Evolutionary conservation across 139 green algal genomes (phyloP).

Genomic region (Picochlorum sp.): DNA sequence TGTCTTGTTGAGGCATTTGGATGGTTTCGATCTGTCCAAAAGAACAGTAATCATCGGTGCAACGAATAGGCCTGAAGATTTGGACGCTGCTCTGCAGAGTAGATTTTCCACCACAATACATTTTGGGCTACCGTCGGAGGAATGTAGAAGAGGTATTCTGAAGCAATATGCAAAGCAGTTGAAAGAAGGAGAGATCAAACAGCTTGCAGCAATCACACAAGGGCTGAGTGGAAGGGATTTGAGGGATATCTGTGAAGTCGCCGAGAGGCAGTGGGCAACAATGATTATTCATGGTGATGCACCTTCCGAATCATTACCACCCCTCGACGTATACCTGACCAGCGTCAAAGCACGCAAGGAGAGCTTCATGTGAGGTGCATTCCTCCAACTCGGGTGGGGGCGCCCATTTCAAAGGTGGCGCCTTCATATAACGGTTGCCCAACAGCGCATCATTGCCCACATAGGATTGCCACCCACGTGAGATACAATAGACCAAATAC

Average conservation of each 20-base stretch:
- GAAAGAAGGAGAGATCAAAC: slow-evolving; percentile 21
- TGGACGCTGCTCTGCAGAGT: slow-evolving; percentile 76
- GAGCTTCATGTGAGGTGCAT: no score
- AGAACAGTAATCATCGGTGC: slow-evolving; percentile 72
- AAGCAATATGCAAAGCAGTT: slow-evolving; percentile 74
- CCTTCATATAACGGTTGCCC: no score
- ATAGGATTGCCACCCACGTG: no score
- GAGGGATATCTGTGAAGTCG: slow-evolving; percentile 50
- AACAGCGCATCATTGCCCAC: no score
- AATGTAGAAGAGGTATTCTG: slow-evolving; percentile 56
- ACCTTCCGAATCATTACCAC: slow-evolving; percentile 38
- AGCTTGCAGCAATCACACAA: slow-evolving; percentile 40
- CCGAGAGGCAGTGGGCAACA: slow-evolving; percentile 58
- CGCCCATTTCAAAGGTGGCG: no score
- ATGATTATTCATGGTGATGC: slow-evolving; percentile 64
- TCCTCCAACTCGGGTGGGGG: no score
- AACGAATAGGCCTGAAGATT: slow-evolving; percentile 75
- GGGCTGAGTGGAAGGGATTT: slow-evolving; percentile 79
- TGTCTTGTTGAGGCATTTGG: slow-evolving; percentile 82
- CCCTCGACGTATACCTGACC: slow-evolving; percentile 39
- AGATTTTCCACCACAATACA: slow-evolving; percentile 56
- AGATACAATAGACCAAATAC: no score
- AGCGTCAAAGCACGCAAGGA: slow-evolving; percentile 9
- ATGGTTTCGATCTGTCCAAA: slow-evolving; percentile 54
- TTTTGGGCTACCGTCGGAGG: slow-evolving; percentile 65